Evolutionary conservation across 257 asterid species (phyloP).

Genomic region (Parsonsia alboflavescens): DNA sequence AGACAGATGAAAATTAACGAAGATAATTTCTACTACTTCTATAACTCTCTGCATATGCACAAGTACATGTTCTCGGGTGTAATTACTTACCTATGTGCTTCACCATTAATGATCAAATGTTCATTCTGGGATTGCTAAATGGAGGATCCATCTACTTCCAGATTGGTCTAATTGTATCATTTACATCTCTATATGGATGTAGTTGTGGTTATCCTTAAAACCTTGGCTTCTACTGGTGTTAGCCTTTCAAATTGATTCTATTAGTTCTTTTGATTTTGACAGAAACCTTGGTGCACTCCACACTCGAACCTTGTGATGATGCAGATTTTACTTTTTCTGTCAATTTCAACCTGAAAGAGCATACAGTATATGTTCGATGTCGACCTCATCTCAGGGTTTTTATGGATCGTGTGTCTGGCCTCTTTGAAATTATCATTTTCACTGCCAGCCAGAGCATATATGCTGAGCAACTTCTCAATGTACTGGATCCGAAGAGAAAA

Average conservation of each 20-base stretch:
- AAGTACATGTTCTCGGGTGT: neutral
- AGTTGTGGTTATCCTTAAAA: neutral
- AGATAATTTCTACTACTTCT: neutral
- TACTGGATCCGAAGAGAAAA: constrained; percentile 87
- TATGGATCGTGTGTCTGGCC: constrained; percentile 66
- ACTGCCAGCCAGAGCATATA: constrained; percentile 99
- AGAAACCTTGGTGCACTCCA: constrained; percentile 99
- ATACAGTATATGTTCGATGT: constrained; percentile 75
- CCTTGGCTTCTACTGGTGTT: neutral
- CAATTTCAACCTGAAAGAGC: constrained; percentile 68
- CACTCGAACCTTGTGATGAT: constrained; percentile 80
- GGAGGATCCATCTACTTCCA: neutral
- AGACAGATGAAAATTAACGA: neutral
- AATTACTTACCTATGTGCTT: neutral
- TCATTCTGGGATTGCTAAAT: neutral
- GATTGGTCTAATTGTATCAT: neutral
- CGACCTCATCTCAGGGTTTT: constrained; percentile 87
- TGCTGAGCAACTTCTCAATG: constrained; percentile 83
- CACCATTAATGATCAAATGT: neutral
- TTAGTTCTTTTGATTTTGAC: constrained; percentile 32
- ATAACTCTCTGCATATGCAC: neutral
- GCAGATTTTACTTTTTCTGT: constrained; percentile 89
- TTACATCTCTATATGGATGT: neutral
- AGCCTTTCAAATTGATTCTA: constrained; percentile 4
- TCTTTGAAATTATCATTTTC: constrained; percentile 83